phyloP scores from a whole-genome alignment of 352 stramenopile species.

The Elongisporangium anandrum region DNA sequence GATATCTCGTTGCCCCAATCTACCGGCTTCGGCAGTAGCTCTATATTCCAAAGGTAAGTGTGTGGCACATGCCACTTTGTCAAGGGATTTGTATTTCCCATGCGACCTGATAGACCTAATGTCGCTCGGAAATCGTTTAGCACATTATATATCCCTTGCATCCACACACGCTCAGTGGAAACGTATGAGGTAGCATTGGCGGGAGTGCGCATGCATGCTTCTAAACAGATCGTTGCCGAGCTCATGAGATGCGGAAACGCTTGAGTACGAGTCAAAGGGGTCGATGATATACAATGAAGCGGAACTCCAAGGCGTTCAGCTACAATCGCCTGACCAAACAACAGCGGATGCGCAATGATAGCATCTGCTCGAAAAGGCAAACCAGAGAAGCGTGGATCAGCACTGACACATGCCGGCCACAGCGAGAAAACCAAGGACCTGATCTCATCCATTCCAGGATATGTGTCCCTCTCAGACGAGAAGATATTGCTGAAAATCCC shows the following conservation, averaged over 20 bases:
- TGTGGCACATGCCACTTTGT: conserved; percentile 53
- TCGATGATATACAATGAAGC: conserved; percentile 61
- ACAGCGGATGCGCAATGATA: conserved; percentile 62
- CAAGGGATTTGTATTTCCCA: conserved; percentile 27
- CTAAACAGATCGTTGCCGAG: too few relatives aligned
- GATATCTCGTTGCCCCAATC: conserved; percentile 61
- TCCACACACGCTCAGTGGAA: neutral
- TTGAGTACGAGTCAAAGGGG: conserved; percentile 44
- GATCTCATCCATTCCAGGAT: neutral
- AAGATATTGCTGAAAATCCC: conserved; percentile 1
- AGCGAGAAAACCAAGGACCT: conserved; percentile 44
- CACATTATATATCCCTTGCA: conserved; percentile 21
- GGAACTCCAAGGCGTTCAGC: conserved; percentile 68
- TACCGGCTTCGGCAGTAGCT: conserved; percentile 46
- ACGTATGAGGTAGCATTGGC: neutral
- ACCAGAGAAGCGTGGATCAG: conserved; percentile 33
- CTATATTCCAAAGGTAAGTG: conserved; percentile 69
- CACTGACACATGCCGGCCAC: conserved; percentile 48
- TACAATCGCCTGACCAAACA: conserved; percentile 58
- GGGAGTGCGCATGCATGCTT: too few relatives aligned
- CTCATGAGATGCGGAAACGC: conserved; percentile 57
- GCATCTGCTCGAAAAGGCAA: conserved; percentile 57
- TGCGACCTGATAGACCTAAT: conserved; percentile 43
- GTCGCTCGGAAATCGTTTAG: conserved; percentile 56
- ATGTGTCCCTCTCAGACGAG: neutral